Base-by-base conservation (phyloP, 106 monocot genomes). In the Narthecium ossifragum region DNA sequence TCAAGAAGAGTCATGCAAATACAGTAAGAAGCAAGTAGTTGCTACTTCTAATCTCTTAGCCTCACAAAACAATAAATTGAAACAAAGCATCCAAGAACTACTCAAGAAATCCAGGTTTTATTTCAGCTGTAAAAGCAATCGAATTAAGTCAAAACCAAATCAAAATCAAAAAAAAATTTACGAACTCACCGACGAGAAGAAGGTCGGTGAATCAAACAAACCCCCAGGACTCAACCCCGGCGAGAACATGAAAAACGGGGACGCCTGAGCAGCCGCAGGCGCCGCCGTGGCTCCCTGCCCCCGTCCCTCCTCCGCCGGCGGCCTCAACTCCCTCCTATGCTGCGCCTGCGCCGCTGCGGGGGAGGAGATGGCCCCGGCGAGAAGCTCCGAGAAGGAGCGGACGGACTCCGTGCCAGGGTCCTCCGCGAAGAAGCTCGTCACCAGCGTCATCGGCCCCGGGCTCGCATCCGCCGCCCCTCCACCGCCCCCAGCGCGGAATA, bases 351-450 rank as follows among this genome's bases (percentile, higher is more conserved):
- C 40, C 46, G 70, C 71, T 28, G 40, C 48, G 27, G 80, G 80
- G 11, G 80, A 75, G 0, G 55, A 62, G 52, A 80, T 70, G 25
- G 75, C 80, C 0, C 80, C 80, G 51, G 80, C 75, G 21, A 80
- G 70, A 37, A 80, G 74, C 74, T 80, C 73, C 15, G 75, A 71
- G 60, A 80, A 80, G 33, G 75, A 75, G n/a, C 66, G 69, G 57
- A 61, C n/a, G n/a, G n/a, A 75, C 23, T 75, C 75, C 5, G 55
- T 30, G 46, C 68, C 79, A 0, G 58, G 54, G 28, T 79, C 74
- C 7, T 70, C 70, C 0, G 60, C 54, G 53, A 79, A 73, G 59
- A 74, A 79, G 69, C 70, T 74, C 18, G 79, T 69, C 10, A 71
- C 71, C 6, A 78, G 67, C 15, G 78, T 72, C 78, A 72, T 71